Evolutionary conservation across 169 alveolate species (phyloP).

Genomic region (Plasmodium inui): DNA sequence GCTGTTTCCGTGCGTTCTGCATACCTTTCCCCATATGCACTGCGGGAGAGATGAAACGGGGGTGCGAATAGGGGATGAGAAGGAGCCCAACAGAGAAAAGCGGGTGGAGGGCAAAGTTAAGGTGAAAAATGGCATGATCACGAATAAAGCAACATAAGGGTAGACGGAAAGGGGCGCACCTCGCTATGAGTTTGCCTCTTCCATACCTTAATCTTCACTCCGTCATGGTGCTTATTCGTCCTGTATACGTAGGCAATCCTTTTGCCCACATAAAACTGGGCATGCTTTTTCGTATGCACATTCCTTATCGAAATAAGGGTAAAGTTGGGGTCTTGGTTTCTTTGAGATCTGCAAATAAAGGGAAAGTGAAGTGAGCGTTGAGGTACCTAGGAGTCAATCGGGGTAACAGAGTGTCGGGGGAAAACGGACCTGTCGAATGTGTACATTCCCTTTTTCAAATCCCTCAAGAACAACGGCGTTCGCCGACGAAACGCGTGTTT

Average conservation of each 20-base stretch:
- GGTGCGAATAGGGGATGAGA: not conserved
- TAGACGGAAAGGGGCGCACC: not conserved
- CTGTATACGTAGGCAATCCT: slow-evolving; percentile 97
- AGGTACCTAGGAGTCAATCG: not conserved
- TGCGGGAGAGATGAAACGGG: not conserved
- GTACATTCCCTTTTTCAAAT: not conserved
- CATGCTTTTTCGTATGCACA: slow-evolving; percentile 95
- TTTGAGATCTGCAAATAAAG: slow-evolving; percentile 90
- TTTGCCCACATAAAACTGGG: slow-evolving; percentile 97
- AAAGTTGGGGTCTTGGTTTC: slow-evolving; percentile 94
- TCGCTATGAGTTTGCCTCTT: not conserved
- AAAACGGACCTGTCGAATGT: not conserved
- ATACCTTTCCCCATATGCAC: slow-evolving; percentile 97
- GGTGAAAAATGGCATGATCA: too few relatives aligned
- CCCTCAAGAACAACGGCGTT: not conserved
- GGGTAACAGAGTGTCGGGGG: not conserved
- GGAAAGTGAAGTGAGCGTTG: not conserved
- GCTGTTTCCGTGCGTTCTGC: slow-evolving; percentile 97
- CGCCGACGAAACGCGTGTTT: not conserved
- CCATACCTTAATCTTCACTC: slow-evolving; percentile 93
- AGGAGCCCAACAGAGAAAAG: not conserved
- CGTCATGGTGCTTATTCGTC: slow-evolving; percentile 93
- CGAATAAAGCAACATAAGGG: not conserved
- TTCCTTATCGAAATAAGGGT: slow-evolving; percentile 97
- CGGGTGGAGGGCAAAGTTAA: not conserved